These are phyloP conservation scores for Fusarium penzigii DNA, from an alignment of 2,329 filamentous ascomycete species.

Conservation along the genomic window DNA sequence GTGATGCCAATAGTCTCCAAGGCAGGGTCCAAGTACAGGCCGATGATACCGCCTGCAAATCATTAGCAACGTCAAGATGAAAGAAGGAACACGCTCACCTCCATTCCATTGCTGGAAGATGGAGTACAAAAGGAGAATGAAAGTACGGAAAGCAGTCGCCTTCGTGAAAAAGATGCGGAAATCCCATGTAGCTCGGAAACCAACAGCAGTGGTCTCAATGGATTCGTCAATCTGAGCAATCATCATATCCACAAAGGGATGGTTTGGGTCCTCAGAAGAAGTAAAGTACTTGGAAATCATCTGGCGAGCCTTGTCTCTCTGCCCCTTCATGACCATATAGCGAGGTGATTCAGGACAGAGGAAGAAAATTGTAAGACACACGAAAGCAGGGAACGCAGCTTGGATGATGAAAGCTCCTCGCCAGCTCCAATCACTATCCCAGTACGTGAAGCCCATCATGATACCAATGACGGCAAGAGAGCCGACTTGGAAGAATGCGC, in stretches of 20 bases:
- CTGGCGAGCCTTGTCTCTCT: constrained; percentile 19
- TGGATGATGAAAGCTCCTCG: constrained; percentile 23
- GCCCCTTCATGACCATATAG: constrained; percentile 26
- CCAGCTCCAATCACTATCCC: constrained; percentile 27
- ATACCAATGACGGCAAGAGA: constrained; percentile 22
- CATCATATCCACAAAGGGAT: constrained; percentile 20
- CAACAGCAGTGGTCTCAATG: constrained; percentile 14
- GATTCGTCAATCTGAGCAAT: constrained; percentile 25
- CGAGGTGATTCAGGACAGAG: constrained; percentile 26
- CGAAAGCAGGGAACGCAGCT: constrained; percentile 18
- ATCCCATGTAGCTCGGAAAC: constrained; percentile 18
- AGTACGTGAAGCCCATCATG: constrained; percentile 25
- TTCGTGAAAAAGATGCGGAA: constrained; percentile 26
- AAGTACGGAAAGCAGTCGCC: constrained; percentile 13
- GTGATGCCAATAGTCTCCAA: constrained; percentile 18
- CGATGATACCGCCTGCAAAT: constrained; percentile 12
- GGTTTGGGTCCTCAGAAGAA: constrained; percentile 17
- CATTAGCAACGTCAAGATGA: not conserved
- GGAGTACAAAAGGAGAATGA: constrained; percentile 18
- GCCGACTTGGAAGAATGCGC: constrained; percentile 26
- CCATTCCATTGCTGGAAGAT: constrained; percentile 23
- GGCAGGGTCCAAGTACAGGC: constrained; percentile 21
- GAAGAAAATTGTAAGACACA: constrained; percentile 22
- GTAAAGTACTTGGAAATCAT: constrained; percentile 22
- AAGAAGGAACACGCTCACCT: not conserved